Evolutionary conservation across 441 rosid genomes (phyloP), one percentile per base, ranked within the genome.

Genomic region (Geranium incanum): DNA sequence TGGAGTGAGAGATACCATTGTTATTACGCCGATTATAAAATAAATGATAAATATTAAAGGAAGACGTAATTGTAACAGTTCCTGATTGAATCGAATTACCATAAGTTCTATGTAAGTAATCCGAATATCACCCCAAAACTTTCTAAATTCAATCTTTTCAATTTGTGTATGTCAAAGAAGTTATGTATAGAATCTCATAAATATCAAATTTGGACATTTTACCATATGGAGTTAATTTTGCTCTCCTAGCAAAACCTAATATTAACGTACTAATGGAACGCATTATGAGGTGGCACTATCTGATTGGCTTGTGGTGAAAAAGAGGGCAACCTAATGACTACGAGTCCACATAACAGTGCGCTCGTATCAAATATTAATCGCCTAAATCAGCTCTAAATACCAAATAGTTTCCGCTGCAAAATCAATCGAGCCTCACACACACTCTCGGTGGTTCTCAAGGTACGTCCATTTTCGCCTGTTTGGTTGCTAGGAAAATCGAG

Each of bases 401-500:
- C 13, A 9, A 52, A 52, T n/a, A 52, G 59, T 5, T 52, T 52
- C 59, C 13, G 59, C 59, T 52, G 59, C 6, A n/a, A 52, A 52
- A 13, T 52, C 59, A 52, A 52, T 52, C 18, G 59, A 13, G 59
- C 59, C 59, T 52, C 4, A 13, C 59, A 13, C 18, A 13, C 59
- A 28, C 33, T 28, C 19, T 16, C 59, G 59, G 59, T 13, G n/a
- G 6, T n/a, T 52, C 59, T 52, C 3, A 52, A 52, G 59, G 59
- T 52, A 52, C 59, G 59, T n/a, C 59, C 59, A 52, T n/a, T 52
- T 52, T 52, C 59, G 59, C n/a, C 59, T 52, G 59, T 52, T 52
- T 52, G 59, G 59, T 52, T 52, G 16, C 59, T 13, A 52, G 59
- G 59, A 52, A 52, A 52, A 52, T 52, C 59, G 59, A 52, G 59